Evolutionary conservation across 768 basidiomycete genomes (phyloP).

Genomic region (Leccinum subgranulosum): DNA sequence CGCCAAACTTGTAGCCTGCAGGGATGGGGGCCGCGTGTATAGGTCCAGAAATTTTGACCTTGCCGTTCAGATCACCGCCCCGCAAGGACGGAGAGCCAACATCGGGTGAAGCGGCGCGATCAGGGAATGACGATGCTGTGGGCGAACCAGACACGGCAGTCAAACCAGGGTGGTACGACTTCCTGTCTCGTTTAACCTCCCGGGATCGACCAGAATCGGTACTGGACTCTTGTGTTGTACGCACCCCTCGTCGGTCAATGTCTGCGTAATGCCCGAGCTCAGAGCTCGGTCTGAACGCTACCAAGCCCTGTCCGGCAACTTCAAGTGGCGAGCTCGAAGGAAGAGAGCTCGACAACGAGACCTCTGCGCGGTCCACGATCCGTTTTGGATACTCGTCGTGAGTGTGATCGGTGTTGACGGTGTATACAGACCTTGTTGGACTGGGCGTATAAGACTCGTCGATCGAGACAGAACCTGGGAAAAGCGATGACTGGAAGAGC

Average conservation of each 20-base stretch:
- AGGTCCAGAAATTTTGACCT: constrained; percentile 88
- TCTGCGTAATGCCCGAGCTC: constrained; percentile 82
- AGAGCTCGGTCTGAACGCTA: constrained; percentile 61
- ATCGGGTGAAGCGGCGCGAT: constrained; percentile 45
- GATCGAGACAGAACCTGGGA: constrained; percentile 20
- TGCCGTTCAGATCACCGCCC: constrained; percentile 54
- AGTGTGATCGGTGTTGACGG: constrained; percentile 34
- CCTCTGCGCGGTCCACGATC: constrained; percentile 48
- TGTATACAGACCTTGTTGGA: constrained; percentile 52
- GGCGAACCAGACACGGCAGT: constrained; percentile 50
- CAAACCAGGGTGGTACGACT: constrained; percentile 63
- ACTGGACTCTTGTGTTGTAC: constrained; percentile 38
- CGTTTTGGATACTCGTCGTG: constrained; percentile 34
- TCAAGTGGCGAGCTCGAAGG: constrained; percentile 48
- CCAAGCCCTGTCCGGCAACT: constrained; percentile 27
- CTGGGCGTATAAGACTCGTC: constrained; percentile 42
- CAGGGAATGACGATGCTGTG: constrained; percentile 30
- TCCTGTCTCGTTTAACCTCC: constrained; percentile 51
- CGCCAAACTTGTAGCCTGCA: constrained; percentile 85
- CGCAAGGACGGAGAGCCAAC: constrained; percentile 45
- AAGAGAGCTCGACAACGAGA: constrained; percentile 61
- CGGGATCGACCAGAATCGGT: constrained; percentile 54
- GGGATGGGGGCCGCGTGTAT: constrained; percentile 84
- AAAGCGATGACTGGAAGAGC: constrained; percentile 48
- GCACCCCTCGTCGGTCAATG: constrained; percentile 38